Evolutionary conservation across 2,329 filamentous ascomycete species (phyloP), one percentile per base, ranked within the genome.

Genomic region (Ascochyta lentis): DNA sequence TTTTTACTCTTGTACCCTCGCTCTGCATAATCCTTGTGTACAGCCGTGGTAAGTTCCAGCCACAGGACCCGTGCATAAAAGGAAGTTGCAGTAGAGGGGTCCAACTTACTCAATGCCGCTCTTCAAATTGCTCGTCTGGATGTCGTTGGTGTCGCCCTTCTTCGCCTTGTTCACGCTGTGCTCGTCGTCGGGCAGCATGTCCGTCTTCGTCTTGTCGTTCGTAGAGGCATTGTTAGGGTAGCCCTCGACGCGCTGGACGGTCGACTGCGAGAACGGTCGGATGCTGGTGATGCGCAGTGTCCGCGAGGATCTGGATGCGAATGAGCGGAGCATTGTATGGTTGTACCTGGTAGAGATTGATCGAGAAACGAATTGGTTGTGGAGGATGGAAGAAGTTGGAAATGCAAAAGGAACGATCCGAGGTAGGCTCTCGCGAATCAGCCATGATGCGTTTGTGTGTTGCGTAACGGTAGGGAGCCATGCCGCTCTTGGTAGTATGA

Each of bases 81-180:
- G 7, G 13, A 43, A 6, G 7, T 31, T 7, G 15, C n/a, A 26
- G 44, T 2, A 39, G 33, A 54, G 10, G 29, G 37, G 40, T 13
- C 23, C 3, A 5, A 68, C 74, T 59, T 67, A 78, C 76, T 75
- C 65, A 43, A 70, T 60, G 9, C 69, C 76, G 6, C 56, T 60
- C 40, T 64, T 61, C 15, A 62, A 55, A 52, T 70, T 73, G 27
- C 68, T 58, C 26, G 66, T 69, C 49, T 76, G 74, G 9, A 77
- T 59, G 47, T 78, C 72, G 26, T 73, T 54, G 6, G 61, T 61
- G 16, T 77, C 73, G 34, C 70, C 68, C 56, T 75, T 73, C 52
- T 71, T 62, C 9, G 58, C 63, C 40, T 69, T 56, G 24, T 56
- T 51, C 38, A 56, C 53, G 26, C 53, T 56, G 26, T 56, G 53